Percentiles rank a stretch among this genome's conserved stretches.
These are phyloP conservation scores for Panaeolus cyanescens DNA, from an alignment of 768 basidiomycete species.

Conservation along the genomic window DNA sequence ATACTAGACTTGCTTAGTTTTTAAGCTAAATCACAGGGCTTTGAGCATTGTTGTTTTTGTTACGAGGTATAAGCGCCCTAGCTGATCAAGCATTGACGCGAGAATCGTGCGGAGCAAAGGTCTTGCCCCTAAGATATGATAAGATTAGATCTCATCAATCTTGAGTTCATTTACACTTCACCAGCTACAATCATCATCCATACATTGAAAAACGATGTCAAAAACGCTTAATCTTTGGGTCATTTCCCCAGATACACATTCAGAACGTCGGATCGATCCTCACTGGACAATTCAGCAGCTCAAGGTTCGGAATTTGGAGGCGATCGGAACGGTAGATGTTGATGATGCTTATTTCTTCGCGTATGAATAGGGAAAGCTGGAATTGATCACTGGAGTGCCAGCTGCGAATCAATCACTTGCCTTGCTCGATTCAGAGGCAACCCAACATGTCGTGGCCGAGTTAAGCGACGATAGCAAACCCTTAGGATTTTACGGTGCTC, in stretches of 20 bases:
- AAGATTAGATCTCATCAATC: not conserved
- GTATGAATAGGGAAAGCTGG: constrained; percentile 76
- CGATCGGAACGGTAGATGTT: constrained; percentile 7
- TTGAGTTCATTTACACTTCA: not conserved
- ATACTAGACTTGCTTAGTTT: no score
- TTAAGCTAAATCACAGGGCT: no score
- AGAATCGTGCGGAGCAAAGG: no score
- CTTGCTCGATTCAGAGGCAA: constrained; percentile 59
- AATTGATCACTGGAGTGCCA: constrained; percentile 90
- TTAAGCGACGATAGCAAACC: constrained; percentile 69
- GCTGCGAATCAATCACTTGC: constrained; percentile 69
- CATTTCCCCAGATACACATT: constrained; percentile 84
- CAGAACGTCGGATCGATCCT: constrained; percentile 84
- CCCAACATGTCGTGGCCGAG: constrained; percentile 46
- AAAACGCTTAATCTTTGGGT: constrained; percentile 69
- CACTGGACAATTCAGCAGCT: constrained; percentile 75
- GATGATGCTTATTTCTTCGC: constrained; percentile 15
- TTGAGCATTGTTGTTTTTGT: no score
- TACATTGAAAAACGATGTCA: constrained; percentile 20
- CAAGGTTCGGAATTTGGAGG: constrained; percentile 57
- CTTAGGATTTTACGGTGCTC: constrained; percentile 74
- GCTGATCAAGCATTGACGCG: no score
- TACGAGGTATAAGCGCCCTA: no score
- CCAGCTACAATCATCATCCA: not conserved
- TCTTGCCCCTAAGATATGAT: not conserved